Evolutionary conservation across 495 filamentous ascomycete species (phyloP), one percentile per base, ranked within the genome.

Genomic region (Talaromyces wortmannii): DNA sequence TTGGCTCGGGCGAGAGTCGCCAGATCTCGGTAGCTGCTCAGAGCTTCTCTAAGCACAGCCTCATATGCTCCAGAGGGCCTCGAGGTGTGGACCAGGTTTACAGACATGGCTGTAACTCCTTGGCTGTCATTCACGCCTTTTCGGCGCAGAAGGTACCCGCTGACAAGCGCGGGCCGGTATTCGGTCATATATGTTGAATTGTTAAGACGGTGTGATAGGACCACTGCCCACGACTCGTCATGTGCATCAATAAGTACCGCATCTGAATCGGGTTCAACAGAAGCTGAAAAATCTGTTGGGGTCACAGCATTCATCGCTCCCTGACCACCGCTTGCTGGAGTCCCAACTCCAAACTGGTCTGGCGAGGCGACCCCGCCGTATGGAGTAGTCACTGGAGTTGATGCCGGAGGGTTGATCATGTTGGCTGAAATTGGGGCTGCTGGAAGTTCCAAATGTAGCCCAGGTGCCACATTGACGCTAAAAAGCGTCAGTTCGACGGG

Each of bases 161-260:
- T 88, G 30, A 82, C 79, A 29, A 92, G 73, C 4, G 81, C 77
- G 18, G 84, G 83, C 51, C 79, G 80, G 56, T 84, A 78, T 52
- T 88, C 85, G 6, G 78, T 78, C 17, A 86, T 66, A 10, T 82
- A 83, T 1, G 77, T 69, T 3, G 84, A 83, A 60, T 83, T 85
- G 66, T 85, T 85, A 15, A 90, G 77, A n/a, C 85, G 79, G 65
- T 91, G 86, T 0, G 72, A 74, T 45, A 91, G 72, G 13, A 96
- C 70, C 17, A 91, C 80, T 30, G 83, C 85, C 89, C 89, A 96
- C 3, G 83, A 87, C 52, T 91, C 86, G 53, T 97, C 92, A 17
- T 81, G 81, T 31, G 83, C 64, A 62, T 97, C 92, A 5, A 89
- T 69, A 6, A 98, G 79, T 13, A 84, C 79, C 6, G 89, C 79